phyloP scores from a whole-genome alignment of 306 rosid species.

The Cicer pinnatifidum region DNA sequence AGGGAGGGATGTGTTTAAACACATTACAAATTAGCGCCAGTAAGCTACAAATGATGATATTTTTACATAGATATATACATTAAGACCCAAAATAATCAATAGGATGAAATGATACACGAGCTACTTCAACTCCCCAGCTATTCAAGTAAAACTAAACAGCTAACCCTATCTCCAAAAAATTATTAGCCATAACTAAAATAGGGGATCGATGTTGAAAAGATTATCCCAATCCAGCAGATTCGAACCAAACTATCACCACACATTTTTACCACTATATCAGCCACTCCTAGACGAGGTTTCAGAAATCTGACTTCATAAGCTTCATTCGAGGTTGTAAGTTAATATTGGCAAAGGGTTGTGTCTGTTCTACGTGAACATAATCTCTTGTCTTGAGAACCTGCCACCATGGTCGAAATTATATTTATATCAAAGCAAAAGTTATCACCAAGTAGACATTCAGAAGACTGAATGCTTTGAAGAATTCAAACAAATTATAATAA shows the following conservation, averaged over 20 bases:
- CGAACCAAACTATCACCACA: slow-evolving; percentile 51
- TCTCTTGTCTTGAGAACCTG: slow-evolving; percentile 99
- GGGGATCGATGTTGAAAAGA: slow-evolving; percentile 43
- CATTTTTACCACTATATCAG: slow-evolving; percentile 59
- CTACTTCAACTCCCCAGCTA: slow-evolving; percentile 45
- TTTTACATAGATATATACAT: slow-evolving; percentile 75
- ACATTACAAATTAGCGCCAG: slow-evolving; percentile 51
- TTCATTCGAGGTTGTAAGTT: slow-evolving; percentile 71
- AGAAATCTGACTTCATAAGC: slow-evolving; percentile 90
- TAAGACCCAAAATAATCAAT: slow-evolving; percentile 62
- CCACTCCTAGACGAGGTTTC: slow-evolving; percentile 62
- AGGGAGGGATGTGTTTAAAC: slow-evolving; percentile 43
- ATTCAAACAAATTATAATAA: slow-evolving; percentile 13
- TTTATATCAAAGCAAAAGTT: slow-evolving; percentile 19
- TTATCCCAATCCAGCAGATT: slow-evolving; percentile 49
- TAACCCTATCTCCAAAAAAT: slow-evolving; percentile 53
- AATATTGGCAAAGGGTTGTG: slow-evolving; percentile 69
- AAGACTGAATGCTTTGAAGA: slow-evolving; percentile 7
- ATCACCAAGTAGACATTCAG: background rate
- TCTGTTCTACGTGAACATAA: slow-evolving; percentile 88
- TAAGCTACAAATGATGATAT: slow-evolving; percentile 53
- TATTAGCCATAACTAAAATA: slow-evolving; percentile 42
- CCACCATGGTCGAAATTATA: slow-evolving; percentile 40
- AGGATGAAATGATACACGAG: slow-evolving; percentile 53
- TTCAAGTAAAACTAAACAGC: slow-evolving; percentile 51